phyloP scores from a whole-genome alignment of 306 rosid genomes.

The Aeschynomene evenia region DNA sequence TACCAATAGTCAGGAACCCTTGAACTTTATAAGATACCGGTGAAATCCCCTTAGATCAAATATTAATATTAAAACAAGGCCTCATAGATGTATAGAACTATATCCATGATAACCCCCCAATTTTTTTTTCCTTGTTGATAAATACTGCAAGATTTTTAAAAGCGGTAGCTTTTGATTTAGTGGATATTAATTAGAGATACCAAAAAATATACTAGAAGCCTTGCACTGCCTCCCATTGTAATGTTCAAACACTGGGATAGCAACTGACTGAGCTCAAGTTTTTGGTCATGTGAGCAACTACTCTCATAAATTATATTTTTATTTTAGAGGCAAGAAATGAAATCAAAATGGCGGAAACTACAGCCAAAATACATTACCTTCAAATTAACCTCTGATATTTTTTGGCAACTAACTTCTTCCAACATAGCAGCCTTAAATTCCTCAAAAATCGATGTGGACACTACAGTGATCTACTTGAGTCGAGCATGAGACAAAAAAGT shows the following conservation, averaged over 20 bases:
- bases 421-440: conserved; percentile 65
- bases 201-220: conserved; percentile 20
- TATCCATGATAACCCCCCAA: conserved; percentile 18
- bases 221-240: not conserved
- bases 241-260: conserved; percentile 3
- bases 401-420: conserved; percentile 55
- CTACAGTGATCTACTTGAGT: conserved; percentile 54
- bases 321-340: conserved; percentile 14
- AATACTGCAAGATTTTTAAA: conserved; percentile 1
- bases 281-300: conserved; percentile 8
- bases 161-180: not conserved
- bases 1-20: too few relatives aligned
- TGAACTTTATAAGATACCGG: too few relatives aligned
- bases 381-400: conserved; percentile 72
- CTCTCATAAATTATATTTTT: conserved; percentile 4
- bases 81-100: not conserved
- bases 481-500: conserved; percentile 11
- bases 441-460: conserved; percentile 64
- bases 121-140: not conserved
- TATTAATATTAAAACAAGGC: not conserved
- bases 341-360: conserved; percentile 10
- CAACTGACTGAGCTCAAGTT: not conserved
- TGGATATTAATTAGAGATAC: conserved; percentile 4
- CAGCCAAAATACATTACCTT: conserved; percentile 53
- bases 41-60: too few relatives aligned